Base-by-base conservation (phyloP, 192 early-diverging fungal species). In the Backusella tarrabulga region DNA sequence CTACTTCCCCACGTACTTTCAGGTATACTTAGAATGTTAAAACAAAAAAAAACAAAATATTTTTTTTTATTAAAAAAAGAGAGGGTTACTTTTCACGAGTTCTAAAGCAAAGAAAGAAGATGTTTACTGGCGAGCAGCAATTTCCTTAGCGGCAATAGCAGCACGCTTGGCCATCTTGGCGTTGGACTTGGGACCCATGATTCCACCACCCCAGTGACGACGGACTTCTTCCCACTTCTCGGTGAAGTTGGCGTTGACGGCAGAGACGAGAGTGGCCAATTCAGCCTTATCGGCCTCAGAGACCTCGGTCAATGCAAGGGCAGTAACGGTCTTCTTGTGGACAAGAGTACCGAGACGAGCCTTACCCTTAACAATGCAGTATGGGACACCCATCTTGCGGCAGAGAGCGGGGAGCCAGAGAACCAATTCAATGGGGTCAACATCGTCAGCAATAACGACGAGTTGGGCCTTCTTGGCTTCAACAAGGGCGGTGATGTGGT, bases 301-400 rank as follows among this genome's bases (percentile, higher is more conserved):
- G 84, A 97, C 93, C 46, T 98, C 98, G 75, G 94, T 95, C 81
- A 99, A 86, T 71, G 94, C 97, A 71, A 99, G 85, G 74, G 97
- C 97, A 67, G 98, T 98, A 85, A 96, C 96, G 72, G 95, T 99
- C 96, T 99, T 99, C 92, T 98, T 95, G 94, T 98, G 97, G 84
- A 99, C 95, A 68, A 98, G 94, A 75, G 97, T 95, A 83, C 98
- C 98, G 84, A 99, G 93, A 85, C 98, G 92, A 86, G 94, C 90
- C 93, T 99, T 99, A 84, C 94, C 90, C 96, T 99, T 99, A 84
- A 99, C 95, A 85, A 99, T 98, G 88, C 88, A 91, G 92, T 99
- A 99, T 73, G 98, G 98, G 85, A 99, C 89, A 85, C 95, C 96
- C 97, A 98, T 98, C 94, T 99, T 99, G 85, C 97, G 94, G 95